Evolutionary conservation across 2,329 filamentous ascomycete species (phyloP).

Genomic region (Pseudocercospora crystallina): DNA sequence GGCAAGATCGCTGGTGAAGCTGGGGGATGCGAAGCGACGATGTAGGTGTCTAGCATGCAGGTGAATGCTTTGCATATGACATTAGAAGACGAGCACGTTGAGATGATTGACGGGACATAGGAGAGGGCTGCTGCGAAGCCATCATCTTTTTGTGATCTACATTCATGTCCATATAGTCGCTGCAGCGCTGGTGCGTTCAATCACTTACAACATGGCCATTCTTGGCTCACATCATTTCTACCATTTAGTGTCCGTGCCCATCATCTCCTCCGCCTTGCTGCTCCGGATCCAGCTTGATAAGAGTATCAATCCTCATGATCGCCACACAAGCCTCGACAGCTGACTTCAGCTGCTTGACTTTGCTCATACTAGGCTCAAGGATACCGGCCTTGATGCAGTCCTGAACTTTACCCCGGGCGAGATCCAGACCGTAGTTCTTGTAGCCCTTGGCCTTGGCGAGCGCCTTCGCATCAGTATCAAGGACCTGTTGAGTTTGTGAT

Average conservation of each 20-base stretch:
- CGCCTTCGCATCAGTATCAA: constrained; percentile 73
- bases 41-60: too few species aligned
- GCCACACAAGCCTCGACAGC: constrained; percentile 97
- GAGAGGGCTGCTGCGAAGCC: too few species aligned
- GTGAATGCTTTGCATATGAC: too few species aligned
- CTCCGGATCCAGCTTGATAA: constrained; percentile 97
- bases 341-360: constrained; percentile 96
- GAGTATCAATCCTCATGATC: constrained; percentile 98
- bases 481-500: constrained; percentile 25
- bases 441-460: constrained; percentile 94
- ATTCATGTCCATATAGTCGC: too few species aligned
- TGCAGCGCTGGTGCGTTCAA: too few species aligned
- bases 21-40: too few species aligned
- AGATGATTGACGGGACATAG: too few species aligned
- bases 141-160: too few species aligned
- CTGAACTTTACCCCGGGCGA: constrained; percentile 83
- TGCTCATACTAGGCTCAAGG: constrained; percentile 95
- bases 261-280: constrained; percentile 68
- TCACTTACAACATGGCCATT: too few species aligned
- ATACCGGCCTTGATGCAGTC: constrained; percentile 95
- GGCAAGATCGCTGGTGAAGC: too few species aligned
- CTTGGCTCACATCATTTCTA: not conserved
- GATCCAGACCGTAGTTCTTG: constrained; percentile 96
- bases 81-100: too few species aligned
- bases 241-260: constrained; percentile 40